Base-by-base conservation (phyloP, 352 stramenopile genomes). In the Phytophthora fragariaefolia region DNA sequence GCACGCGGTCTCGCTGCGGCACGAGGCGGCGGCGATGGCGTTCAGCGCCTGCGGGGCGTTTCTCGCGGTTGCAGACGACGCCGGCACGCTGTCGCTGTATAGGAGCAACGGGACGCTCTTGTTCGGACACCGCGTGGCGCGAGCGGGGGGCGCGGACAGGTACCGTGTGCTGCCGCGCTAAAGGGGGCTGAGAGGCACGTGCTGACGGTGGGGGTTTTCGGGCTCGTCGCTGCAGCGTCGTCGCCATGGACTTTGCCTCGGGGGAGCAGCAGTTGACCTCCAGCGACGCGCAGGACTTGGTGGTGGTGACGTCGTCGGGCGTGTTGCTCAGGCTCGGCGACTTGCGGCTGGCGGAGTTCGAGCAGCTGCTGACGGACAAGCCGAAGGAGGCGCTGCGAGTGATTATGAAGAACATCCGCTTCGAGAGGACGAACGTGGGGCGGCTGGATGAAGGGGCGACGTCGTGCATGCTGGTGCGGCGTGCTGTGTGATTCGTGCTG, bases 11-110 rank as follows among this genome's bases (percentile, higher is more conserved):
- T 8, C 34, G 20, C 7, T 65, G 0, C 32, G 47, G 10, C 36
- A 69, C 22, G 38, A 55, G 12, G 66, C 80, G 15, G 28, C 59
- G 50, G 71, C 66, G 12, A 46, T 82, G 53, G 56, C 70, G 8
- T 77, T 83, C 18, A 83, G 73, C 32, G 48, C 30, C n/a, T 81
- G 73, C 51, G 73, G 76, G 10, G 50, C 49, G 2, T 81, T 69
- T 23, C 18, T 83, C 17, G 76, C 76, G 13, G 42, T 82, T 17
- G 70, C 66, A 58, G 70, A 83, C 27, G 45, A 26, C 4, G 26
- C 58, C 22, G 73, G 70, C 20, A 54, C 34, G 8, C 15, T 83
- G 18, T 71, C 61, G 49, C 46, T 83, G 5, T 77, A 76, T n/a
- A 79, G 71, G 5, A 69, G 13, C 43, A 63, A 51, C 9, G 73